Percentiles rank a stretch among this genome's conserved stretches.
Conservation (phyloP, 306 rosid species). For the Glycine tomentella region DNA sequence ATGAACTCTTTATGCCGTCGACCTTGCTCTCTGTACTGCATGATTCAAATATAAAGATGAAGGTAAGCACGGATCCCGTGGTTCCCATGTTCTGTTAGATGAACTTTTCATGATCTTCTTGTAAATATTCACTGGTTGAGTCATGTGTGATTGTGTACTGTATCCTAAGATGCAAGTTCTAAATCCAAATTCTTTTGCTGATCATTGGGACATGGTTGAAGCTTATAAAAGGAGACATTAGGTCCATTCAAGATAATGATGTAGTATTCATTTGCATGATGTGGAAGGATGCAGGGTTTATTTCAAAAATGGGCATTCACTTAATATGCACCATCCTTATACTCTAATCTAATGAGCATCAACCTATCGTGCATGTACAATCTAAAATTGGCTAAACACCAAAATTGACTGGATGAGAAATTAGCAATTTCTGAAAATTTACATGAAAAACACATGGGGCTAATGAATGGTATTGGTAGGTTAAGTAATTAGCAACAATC, state of each 20-base stretch:
- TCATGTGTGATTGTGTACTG: background rate
- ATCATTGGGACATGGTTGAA: background rate
- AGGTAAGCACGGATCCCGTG: background rate
- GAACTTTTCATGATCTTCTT: constrained; percentile 7
- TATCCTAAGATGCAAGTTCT: constrained; percentile 2
- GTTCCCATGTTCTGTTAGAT: constrained; percentile 14
- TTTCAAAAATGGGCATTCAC: background rate
- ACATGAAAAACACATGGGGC: background rate
- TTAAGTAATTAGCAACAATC: background rate
- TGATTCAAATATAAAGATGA: background rate
- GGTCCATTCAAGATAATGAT: background rate
- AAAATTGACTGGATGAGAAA: background rate
- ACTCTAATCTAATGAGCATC: background rate
- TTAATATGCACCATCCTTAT: background rate
- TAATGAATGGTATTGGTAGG: background rate
- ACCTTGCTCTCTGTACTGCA: constrained; percentile 21
- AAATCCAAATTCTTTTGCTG: background rate
- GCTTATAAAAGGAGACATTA: background rate
- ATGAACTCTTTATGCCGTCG: constrained; percentile 15
- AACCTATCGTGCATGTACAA: background rate
- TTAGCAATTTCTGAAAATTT: background rate
- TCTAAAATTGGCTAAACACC: background rate
- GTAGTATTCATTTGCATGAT: constrained; percentile 19
- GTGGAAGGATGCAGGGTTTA: background rate
- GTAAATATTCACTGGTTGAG: background rate